Percentiles rank a stretch among this genome's conserved stretches.
Evolutionary conservation across 768 basidiomycete genomes (phyloP).

Genomic region (Hypholoma fasciculare): DNA sequence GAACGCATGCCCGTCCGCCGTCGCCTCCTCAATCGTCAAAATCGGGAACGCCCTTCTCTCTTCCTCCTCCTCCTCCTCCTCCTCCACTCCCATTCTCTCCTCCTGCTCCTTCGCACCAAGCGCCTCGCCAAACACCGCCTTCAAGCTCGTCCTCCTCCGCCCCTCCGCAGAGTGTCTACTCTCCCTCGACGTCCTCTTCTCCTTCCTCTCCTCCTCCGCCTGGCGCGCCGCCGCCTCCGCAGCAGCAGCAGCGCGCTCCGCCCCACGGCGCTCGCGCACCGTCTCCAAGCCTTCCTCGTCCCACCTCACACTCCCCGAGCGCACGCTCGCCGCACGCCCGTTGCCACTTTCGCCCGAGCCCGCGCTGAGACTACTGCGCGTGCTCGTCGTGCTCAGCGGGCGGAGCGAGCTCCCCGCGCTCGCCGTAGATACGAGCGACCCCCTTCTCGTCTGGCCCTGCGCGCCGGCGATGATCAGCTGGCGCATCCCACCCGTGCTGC

Average conservation of each 20-base stretch:
- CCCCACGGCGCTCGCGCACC: slow-evolving; percentile 45
- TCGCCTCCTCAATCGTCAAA: slow-evolving; percentile 52
- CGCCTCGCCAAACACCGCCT: slow-evolving; percentile 49
- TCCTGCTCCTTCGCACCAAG: slow-evolving; percentile 5
- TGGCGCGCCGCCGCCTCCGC: slow-evolving; percentile 13
- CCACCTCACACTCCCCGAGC: slow-evolving; percentile 20
- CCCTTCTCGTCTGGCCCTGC: slow-evolving; percentile 5
- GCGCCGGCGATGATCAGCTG: background rate
- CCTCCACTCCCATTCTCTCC: background rate
- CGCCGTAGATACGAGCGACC: slow-evolving; percentile 19
- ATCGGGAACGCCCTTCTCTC: slow-evolving; percentile 25
- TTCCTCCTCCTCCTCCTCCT: slow-evolving; percentile 5
- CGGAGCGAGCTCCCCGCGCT: slow-evolving; percentile 37
- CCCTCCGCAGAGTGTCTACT: slow-evolving; percentile 50
- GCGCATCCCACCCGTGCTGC: background rate
- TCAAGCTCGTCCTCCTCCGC: slow-evolving; percentile 52
- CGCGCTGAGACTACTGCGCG: background rate
- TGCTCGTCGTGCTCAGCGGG: slow-evolving; percentile 16
- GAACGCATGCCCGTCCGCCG: slow-evolving; percentile 47
- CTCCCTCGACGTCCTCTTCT: slow-evolving; percentile 36
- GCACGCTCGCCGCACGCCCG: background rate
- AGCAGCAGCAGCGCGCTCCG: slow-evolving; percentile 32
- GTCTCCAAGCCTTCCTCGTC: slow-evolving; percentile 40
- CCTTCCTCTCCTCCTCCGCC: slow-evolving; percentile 24
- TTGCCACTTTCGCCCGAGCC: background rate